These are phyloP conservation scores for Pseudoneurospora amorphoporcata DNA, from an alignment of 495 filamentous ascomycete genomes.

Conservation along the genomic window DNA sequence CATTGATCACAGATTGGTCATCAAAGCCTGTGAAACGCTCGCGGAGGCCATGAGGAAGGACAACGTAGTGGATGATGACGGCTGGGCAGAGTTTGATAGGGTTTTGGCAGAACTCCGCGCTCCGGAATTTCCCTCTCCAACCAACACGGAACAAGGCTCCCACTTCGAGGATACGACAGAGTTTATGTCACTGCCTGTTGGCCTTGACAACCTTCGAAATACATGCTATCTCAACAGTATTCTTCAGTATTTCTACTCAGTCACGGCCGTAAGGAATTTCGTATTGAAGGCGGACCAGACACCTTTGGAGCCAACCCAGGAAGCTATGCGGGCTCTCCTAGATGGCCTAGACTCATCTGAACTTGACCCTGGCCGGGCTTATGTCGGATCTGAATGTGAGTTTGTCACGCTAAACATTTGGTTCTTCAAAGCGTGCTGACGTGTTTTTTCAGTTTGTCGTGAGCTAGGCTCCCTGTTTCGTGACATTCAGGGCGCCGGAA, in stretches of 20 bases:
- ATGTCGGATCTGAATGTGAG: slow-evolving; percentile 49
- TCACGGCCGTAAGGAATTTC: slow-evolving; percentile 72
- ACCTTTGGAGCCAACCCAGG: slow-evolving; percentile 50
- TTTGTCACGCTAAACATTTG: slow-evolving; percentile 12
- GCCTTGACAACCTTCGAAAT: slow-evolving; percentile 86
- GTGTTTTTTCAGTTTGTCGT: slow-evolving; percentile 44
- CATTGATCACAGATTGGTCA: not conserved
- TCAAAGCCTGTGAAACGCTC: not conserved
- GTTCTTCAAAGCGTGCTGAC: not conserved
- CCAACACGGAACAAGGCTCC: not conserved
- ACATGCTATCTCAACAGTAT: slow-evolving; percentile 98
- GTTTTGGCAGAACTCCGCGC: not conserved
- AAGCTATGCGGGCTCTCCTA: slow-evolving; percentile 48
- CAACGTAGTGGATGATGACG: not conserved
- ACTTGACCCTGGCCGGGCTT: slow-evolving; percentile 30
- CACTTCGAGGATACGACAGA: not conserved
- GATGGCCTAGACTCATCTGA: slow-evolving; percentile 42
- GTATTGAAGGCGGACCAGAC: slow-evolving; percentile 61
- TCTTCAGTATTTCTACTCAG: slow-evolving; percentile 87
- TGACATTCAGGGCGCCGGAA: slow-evolving; percentile 50
- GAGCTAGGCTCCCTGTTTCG: slow-evolving; percentile 67
- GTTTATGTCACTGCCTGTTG: slow-evolving; percentile 55
- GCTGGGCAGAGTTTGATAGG: not conserved
- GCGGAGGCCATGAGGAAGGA: not conserved
- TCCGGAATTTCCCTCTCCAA: not conserved